These are phyloP conservation scores for Huntiella savannae DNA, from an alignment of 2,329 filamentous ascomycete species.

Conservation along the genomic window DNA sequence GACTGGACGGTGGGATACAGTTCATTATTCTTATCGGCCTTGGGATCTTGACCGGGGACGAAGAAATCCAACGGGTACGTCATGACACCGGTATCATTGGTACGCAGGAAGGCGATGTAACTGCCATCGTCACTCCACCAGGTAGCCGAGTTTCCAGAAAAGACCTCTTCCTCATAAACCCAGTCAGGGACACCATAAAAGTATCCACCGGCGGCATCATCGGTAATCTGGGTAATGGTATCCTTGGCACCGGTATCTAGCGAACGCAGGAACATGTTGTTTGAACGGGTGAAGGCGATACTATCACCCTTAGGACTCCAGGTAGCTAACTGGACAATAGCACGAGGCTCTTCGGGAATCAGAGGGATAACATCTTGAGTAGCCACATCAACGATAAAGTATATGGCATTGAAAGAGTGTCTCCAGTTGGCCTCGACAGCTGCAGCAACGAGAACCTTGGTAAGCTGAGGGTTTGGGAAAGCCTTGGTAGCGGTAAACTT, in stretches of 20 bases:
- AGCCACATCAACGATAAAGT: conserved; percentile 83
- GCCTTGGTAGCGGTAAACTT: conserved; percentile 38
- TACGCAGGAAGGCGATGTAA: conserved; percentile 78
- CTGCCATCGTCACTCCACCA: conserved; percentile 92
- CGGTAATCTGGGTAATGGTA: conserved; percentile 54
- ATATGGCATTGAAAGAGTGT: conserved; percentile 68
- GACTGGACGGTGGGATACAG: conserved; percentile 75
- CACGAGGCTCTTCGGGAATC: conserved; percentile 45
- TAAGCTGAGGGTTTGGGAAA: conserved; percentile 66
- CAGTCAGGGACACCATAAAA: conserved; percentile 97
- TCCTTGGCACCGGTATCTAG: conserved; percentile 21
- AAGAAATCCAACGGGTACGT: conserved; percentile 92
- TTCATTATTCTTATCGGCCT: conserved; percentile 53
- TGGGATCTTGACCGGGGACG: conserved; percentile 65
- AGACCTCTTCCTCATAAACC: conserved; percentile 63
- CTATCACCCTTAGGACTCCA: conserved; percentile 83
- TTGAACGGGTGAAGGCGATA: conserved; percentile 73
- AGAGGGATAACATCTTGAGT: conserved; percentile 61
- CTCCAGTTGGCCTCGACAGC: conserved; percentile 62
- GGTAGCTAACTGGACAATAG: conserved; percentile 60
- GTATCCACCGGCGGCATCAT: conserved; percentile 67
- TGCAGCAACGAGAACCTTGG: conserved; percentile 68
- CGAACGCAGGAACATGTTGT: conserved; percentile 73
- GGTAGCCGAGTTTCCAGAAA: conserved; percentile 59
- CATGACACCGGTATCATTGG: conserved; percentile 80